phyloP scores from a whole-genome alignment of 1,139 yeast species.

The Zygoascus sp. region DNA sequence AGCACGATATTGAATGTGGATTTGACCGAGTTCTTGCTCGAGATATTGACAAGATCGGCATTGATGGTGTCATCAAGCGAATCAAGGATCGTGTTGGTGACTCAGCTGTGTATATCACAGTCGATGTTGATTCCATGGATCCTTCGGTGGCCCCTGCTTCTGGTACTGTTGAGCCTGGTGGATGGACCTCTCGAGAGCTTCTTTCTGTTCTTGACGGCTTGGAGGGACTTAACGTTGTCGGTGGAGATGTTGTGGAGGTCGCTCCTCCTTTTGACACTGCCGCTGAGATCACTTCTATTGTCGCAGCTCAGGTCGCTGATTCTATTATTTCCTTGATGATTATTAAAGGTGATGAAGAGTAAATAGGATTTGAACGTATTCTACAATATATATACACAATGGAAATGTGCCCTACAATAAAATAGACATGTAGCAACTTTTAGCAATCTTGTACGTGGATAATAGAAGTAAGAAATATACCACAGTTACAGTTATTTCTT shows the following conservation, averaged over 20 bases:
- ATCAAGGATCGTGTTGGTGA: slow-evolving; percentile 51
- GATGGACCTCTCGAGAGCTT: slow-evolving; percentile 68
- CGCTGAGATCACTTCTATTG: slow-evolving; percentile 67
- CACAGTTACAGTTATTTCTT: background rate
- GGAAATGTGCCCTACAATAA: too few species aligned
- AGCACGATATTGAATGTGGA: slow-evolving; percentile 60
- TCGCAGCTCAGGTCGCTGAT: slow-evolving; percentile 65
- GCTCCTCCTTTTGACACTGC: slow-evolving; percentile 59
- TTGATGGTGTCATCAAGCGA: slow-evolving; percentile 45
- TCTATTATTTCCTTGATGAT: slow-evolving; percentile 23
- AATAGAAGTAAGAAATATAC: too few species aligned
- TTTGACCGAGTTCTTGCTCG: slow-evolving; percentile 61
- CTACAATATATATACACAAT: too few species aligned
- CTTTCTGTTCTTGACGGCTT: slow-evolving; percentile 54
- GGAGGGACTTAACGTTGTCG: slow-evolving; percentile 57
- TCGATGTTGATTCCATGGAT: slow-evolving; percentile 72
- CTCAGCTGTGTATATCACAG: slow-evolving; percentile 63
- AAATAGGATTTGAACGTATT: too few species aligned
- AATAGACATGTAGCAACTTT: too few species aligned
- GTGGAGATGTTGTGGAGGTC: slow-evolving; percentile 76
- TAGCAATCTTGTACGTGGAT: too few species aligned
- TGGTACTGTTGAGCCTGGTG: slow-evolving; percentile 79
- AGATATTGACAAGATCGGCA: slow-evolving; percentile 51
- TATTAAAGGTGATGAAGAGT: slow-evolving; percentile 11
- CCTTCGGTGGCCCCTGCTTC: slow-evolving; percentile 79